These are phyloP conservation scores for Kondoa malvinella DNA, from an alignment of 768 basidiomycete species.

Conservation along the genomic window DNA sequence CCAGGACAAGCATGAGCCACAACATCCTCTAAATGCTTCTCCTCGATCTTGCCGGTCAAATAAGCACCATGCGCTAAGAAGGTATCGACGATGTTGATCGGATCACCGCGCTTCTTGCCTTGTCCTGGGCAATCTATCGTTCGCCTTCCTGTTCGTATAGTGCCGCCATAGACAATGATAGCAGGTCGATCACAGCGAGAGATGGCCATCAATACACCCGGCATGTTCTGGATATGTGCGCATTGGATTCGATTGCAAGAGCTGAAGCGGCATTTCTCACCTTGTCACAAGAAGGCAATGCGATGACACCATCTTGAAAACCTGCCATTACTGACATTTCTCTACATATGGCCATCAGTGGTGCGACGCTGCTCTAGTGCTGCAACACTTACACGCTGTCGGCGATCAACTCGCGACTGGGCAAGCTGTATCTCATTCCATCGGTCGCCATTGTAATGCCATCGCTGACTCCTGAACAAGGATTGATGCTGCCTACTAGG, in stretches of 20 bases:
- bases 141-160: conserved; percentile 60
- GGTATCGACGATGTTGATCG: conserved; percentile 63
- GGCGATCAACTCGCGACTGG: conserved; percentile 73
- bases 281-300: conserved; percentile 63
- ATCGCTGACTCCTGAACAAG: conserved; percentile 38
- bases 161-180: conserved; percentile 68
- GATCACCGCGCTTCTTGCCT: conserved; percentile 59
- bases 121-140: conserved; percentile 60
- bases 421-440: conserved; percentile 50
- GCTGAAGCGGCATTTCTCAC: not conserved
- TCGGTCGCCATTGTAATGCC: conserved; percentile 81
- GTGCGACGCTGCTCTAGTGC: too few species aligned
- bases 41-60: conserved; percentile 53
- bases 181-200: conserved; percentile 74
- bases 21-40: conserved; percentile 67
- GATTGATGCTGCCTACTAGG: conserved; percentile 45
- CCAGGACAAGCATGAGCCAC: conserved; percentile 72
- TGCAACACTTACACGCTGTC: too few species aligned
- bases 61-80: conserved; percentile 61
- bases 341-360: too few species aligned
- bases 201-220: conserved; percentile 71
- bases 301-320: conserved; percentile 9
- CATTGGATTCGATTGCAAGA: not conserved
- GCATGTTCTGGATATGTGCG: conserved; percentile 38
- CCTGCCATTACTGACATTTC: conserved; percentile 44